These are phyloP conservation scores for Ottelia alismoides DNA, from an alignment of 106 monocot genomes.

Conservation along the genomic window DNA sequence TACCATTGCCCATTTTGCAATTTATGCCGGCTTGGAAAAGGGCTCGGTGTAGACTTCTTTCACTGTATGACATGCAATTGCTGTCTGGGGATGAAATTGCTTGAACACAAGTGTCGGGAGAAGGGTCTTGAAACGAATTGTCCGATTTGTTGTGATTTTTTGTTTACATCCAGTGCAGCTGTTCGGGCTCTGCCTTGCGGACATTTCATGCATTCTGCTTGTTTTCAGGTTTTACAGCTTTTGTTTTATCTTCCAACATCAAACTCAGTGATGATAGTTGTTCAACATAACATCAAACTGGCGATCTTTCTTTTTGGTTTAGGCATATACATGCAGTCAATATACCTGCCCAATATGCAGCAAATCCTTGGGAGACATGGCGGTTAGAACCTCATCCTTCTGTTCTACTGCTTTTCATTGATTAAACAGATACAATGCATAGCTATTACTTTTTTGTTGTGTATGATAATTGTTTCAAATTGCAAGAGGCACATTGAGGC, in stretches of 20 bases:
- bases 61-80: slow-evolving; percentile 99
- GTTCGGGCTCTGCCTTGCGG: slow-evolving; percentile 83
- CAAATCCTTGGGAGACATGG: slow-evolving; percentile 99
- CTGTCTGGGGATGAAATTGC: slow-evolving; percentile 89
- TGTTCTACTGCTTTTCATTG: no score
- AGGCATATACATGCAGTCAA: slow-evolving; percentile 95
- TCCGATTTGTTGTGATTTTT: slow-evolving; percentile 95
- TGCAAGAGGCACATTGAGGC: no score
- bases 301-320: not conserved
- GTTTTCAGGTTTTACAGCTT: slow-evolving; percentile 56
- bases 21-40: slow-evolving; percentile 90
- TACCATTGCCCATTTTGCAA: slow-evolving; percentile 99
- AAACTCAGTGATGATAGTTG: not conserved
- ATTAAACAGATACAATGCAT: no score
- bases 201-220: slow-evolving; percentile 97
- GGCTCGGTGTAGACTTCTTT: slow-evolving; percentile 92
- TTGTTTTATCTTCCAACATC: not conserved
- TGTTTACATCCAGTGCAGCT: slow-evolving; percentile 87
- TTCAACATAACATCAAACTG: not conserved
- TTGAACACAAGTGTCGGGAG: slow-evolving; percentile 87
- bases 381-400: slow-evolving; percentile 36
- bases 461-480: no score
- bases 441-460: no score
- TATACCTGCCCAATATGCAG: slow-evolving; percentile 96
- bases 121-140: slow-evolving; percentile 86